Evolutionary conservation across 2,329 filamentous ascomycete species (phyloP), one percentile per base, ranked within the genome.

Genomic region (Talaromyces sp.): DNA sequence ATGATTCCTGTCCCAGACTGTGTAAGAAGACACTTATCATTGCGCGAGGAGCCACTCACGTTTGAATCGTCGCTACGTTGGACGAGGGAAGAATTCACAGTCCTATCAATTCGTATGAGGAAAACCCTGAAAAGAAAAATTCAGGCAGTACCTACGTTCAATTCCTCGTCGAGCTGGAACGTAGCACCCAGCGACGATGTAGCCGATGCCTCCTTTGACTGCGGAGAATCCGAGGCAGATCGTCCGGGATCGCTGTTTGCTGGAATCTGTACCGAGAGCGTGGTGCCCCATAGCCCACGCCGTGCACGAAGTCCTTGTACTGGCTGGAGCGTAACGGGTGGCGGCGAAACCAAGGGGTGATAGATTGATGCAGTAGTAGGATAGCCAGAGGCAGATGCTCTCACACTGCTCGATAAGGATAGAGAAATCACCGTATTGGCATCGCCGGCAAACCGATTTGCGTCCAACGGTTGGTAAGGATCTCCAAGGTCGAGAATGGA

Each of bases 121-220:
- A 6, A 21, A 1, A 5, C 14, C 8, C 1, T 21, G 31, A 54
- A 54, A 11, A 1, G 21, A 18, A 23, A 18, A 12, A 9, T 2
- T 28, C 18, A 6, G 31, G 1, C 12, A 25, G 3, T n/a, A 60
- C 54, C 28, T 28, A 54, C 61, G 28, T 46, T 31, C 35, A 62
- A 14, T 18, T 63, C 56, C 31, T 63, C 61, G 14, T 63, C 61
- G 16, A 63, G 37, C 18, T 40, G 12, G 33, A 63, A 63, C 2
- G 58, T 40, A 11, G 37, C 61, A 12, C 56, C 61, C 1, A 35
- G n/a, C 50, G 50, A 54, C 11, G 50, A 54, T 44, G 40, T 39
- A 28, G 61, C 21, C 16, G 48, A 35, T 16, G 23, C 37, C 7
- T 11, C 25, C 12, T 37, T 25, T 1, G 46, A 59, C 23, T 52